Evolutionary conservation across 2,329 filamentous ascomycete genomes (phyloP).

Genomic region (Mycosphaerella sp.): DNA sequence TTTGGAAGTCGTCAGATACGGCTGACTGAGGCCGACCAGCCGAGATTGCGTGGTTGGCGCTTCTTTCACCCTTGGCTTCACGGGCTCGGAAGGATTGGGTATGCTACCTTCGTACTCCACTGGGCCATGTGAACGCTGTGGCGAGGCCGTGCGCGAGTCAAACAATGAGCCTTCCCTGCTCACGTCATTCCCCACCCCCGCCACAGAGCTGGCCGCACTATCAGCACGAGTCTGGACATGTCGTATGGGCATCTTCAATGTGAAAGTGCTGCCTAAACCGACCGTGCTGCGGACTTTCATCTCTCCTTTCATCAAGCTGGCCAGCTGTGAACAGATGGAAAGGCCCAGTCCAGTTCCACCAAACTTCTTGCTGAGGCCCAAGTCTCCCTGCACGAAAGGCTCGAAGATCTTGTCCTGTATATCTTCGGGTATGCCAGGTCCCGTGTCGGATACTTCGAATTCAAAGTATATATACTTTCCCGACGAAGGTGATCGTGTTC

Average conservation of each 20-base stretch:
- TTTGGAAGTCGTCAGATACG: constrained; percentile 59
- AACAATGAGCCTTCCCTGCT: constrained; percentile 16
- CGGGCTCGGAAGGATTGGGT: constrained; percentile 22
- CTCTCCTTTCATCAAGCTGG: constrained; percentile 71
- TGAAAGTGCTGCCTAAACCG: constrained; percentile 73
- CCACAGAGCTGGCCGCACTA: constrained; percentile 39
- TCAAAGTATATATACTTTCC: constrained; percentile 69
- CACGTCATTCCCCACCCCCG: constrained; percentile 21
- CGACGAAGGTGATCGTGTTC: constrained; percentile 43
- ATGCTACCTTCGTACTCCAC: constrained; percentile 16
- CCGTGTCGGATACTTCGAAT: constrained; percentile 83
- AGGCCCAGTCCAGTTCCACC: constrained; percentile 82
- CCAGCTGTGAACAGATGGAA: constrained; percentile 83
- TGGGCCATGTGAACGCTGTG: constrained; percentile 11
- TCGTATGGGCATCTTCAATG: constrained; percentile 71
- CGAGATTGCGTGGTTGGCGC: constrained; percentile 62
- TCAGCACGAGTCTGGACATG: constrained; percentile 63
- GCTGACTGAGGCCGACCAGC: constrained; percentile 72
- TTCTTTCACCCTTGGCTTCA: constrained; percentile 6
- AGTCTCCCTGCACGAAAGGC: constrained; percentile 88
- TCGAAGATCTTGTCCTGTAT: constrained; percentile 83
- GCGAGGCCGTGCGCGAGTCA: constrained; percentile 6
- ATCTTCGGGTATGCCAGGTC: constrained; percentile 72
- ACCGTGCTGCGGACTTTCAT: constrained; percentile 66
- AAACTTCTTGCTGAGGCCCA: constrained; percentile 81